Evolutionary conservation across 1,139 yeast genomes (phyloP).

Genomic region (Magnusiomyces clavatus): DNA sequence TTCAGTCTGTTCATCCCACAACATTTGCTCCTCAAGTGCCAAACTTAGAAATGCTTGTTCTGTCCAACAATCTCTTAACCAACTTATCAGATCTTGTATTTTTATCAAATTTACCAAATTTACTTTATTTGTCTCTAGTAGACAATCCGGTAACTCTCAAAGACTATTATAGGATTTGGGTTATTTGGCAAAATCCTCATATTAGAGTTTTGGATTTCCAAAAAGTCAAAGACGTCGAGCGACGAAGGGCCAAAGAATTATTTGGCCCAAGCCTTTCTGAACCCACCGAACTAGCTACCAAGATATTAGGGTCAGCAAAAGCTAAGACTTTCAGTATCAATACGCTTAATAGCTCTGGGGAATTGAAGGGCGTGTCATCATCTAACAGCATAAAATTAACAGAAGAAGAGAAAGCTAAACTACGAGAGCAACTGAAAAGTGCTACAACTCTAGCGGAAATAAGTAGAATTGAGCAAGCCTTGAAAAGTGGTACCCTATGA

Average conservation of each 20-base stretch:
- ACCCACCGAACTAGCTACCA: slow-evolving; percentile 30
- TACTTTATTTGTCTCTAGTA: slow-evolving; percentile 44
- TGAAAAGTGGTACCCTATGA: slow-evolving; percentile 36
- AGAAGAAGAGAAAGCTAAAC: slow-evolving; percentile 43
- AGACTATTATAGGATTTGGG: slow-evolving; percentile 51
- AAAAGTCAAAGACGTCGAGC: slow-evolving; percentile 51
- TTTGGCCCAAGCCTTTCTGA: slow-evolving; percentile 38
- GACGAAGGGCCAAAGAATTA: slow-evolving; percentile 37
- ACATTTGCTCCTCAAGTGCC: slow-evolving; percentile 35
- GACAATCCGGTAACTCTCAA: slow-evolving; percentile 55
- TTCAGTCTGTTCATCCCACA: slow-evolving; percentile 35
- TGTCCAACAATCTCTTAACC: slow-evolving; percentile 45
- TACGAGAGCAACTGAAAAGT: slow-evolving; percentile 46
- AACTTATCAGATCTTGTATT: slow-evolving; percentile 37
- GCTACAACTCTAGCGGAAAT: slow-evolving; percentile 72
- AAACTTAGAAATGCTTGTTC: slow-evolving; percentile 42
- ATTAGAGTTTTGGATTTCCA: slow-evolving; percentile 60
- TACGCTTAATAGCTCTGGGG: slow-evolving; percentile 7
- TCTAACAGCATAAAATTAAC: slow-evolving; percentile 40
- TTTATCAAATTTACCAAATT: slow-evolving; percentile 32
- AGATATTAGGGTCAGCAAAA: slow-evolving; percentile 23
- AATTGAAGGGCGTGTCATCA: slow-evolving; percentile 9
- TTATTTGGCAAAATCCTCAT: slow-evolving; percentile 57
- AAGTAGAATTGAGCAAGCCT: slow-evolving; percentile 53
- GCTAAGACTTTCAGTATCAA: slow-evolving; percentile 5